Base-by-base conservation (phyloP, 192 early-diverging fungal species). In the Kappamyces sp. region DNA sequence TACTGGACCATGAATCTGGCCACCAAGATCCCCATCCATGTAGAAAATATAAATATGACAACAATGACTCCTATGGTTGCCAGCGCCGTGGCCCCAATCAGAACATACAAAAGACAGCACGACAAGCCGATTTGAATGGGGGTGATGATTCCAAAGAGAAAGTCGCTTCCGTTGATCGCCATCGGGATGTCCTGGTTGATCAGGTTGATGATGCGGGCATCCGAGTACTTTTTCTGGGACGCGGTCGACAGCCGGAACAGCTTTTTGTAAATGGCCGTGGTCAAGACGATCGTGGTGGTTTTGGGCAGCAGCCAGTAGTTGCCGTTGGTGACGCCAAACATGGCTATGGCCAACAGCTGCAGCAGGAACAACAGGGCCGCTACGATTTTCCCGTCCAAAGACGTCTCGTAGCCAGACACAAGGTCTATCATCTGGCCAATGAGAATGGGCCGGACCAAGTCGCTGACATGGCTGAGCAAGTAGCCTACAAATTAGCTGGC, bases 121-220 rank as follows among this genome's bases (percentile, higher is more conserved):
- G 53, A 31, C 29, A 54, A 54, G 22, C 30, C 6, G 6, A 54
- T 34, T 30, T 60, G 31, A 54, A 14, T 29, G 66, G 66, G 37
- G 22, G n/a, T 34, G 0, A 68, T 60, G 9, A 5, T 54, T 54
- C 34, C 12, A 54, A 34, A 39, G 34, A 15, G 6, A 5, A 8
- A 36, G 45, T 6, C 8, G 1, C 53, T 5, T 22, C 5, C 41
- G 5, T 22, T 22, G 22, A 22, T n/a, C 4, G 45, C 31, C 4
- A 31, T 34, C 29, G 63, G 61, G 12, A 52, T 60, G 51, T 68
- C 66, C 31, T 61, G 49, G 41, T 68, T 68, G 47, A 87, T 78
- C 4, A 86, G 66, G 59, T 82, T 87, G 49, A 78, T 81, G 52
- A 87, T 76, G 37, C 70, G 62, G 4, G 82, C 86, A 51, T 73